A percentile compares a stretch with the other conserved stretches of the same genome.
These are phyloP conservation scores for Tulasnella sp. DNA, from an alignment of 768 basidiomycete species.

Conservation along the genomic window DNA sequence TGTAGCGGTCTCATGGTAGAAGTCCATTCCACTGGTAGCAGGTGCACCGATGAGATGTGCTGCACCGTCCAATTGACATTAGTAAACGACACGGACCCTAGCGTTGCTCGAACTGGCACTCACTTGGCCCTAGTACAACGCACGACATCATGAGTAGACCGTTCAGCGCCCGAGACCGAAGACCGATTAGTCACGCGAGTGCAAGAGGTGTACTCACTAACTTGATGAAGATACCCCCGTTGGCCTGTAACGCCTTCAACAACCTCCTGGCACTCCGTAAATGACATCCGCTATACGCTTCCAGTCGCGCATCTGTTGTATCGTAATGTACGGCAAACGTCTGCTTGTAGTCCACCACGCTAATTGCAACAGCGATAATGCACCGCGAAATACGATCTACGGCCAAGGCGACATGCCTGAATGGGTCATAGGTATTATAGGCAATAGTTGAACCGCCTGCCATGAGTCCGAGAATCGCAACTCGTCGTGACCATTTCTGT, in stretches of 20 bases:
- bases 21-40: conserved; percentile 58
- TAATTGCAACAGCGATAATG: conserved; percentile 40
- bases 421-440: conserved; percentile 61
- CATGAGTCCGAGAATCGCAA: background rate
- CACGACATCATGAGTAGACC: background rate
- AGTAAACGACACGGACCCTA: background rate
- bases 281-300: conserved; percentile 71
- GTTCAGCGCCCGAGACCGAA: background rate
- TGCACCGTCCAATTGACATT: conserved; percentile 47
- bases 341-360: conserved; percentile 62
- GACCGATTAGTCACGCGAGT: background rate
- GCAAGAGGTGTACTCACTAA: conserved; percentile 25
- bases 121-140: conserved; percentile 2
- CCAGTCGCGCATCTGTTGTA: conserved; percentile 39
- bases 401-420: conserved; percentile 67
- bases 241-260: conserved; percentile 71
- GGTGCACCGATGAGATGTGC: conserved; percentile 54
- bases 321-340: conserved; percentile 47
- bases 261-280: conserved; percentile 69
- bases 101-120: background rate
- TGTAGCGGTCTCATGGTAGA: conserved; percentile 53
- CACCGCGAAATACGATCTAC: conserved; percentile 1
- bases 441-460: conserved; percentile 20
- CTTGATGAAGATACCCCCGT: conserved; percentile 86
- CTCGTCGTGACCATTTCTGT: conserved; percentile 12